Base-by-base conservation (phyloP, 73 alveolate genomes). In the Paramecium pentaurelia region DNA sequence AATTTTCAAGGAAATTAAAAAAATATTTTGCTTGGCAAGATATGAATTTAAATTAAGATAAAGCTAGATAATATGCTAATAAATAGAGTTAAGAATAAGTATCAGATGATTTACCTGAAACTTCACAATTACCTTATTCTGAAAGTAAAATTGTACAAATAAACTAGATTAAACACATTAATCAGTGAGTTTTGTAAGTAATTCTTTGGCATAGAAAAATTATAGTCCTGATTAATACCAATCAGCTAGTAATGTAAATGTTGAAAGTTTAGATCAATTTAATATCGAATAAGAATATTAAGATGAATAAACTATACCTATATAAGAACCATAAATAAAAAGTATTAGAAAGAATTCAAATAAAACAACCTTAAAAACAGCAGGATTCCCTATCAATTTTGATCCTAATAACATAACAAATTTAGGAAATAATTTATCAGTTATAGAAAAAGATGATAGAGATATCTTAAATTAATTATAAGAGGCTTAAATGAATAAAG, bases 291-390 rank as follows among this genome's bases (percentile, higher is more conserved):
- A 75, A 38, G 68, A 75, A 38, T 75, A 14, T 42, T 38, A 36
- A 36, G 88, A 75, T 22, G 88, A 75, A 38, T 36, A 36, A 36
- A 38, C 60, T 2, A 42, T 38, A 6, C 88, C 88, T 2, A 30
- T 75, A 9, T 42, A 38, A 36, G 58, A 75, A 36, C 84, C 47
- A 32, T 64, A 25, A 64, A 32, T 64, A 1, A 75, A 38, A 75
- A 75, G 47, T 75, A 36, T 38, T 30, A 75, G 88, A 75, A 75
- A 75, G 68, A 75, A 75, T n/a, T 42, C 58, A 3, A 75, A 75
- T 42, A 75, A 75, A 75, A 75, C 88, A 3, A 75, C 88, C 11
- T 42, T 75, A 20, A 75, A 42, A 42, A 75, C 88, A 37, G 88
- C 88, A 12, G 88, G 88, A 2, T 75, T 75, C 11, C 68, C 88